Evolutionary conservation across 2,329 filamentous ascomycete species (phyloP), one percentile per base, ranked within the genome.

Genomic region (Neopestalotiopsis clavispora): DNA sequence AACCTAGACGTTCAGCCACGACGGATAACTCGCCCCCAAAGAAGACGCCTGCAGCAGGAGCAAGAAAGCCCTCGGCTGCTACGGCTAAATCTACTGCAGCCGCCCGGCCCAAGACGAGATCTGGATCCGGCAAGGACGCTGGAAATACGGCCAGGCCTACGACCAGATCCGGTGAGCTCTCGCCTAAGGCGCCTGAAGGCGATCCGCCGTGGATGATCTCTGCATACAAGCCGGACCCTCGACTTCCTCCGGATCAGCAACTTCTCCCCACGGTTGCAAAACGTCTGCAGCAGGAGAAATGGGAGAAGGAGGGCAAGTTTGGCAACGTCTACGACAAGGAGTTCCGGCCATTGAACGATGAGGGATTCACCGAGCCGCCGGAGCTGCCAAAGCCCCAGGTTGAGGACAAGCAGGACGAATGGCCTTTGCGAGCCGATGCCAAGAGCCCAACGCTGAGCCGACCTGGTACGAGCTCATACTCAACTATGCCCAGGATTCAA

Each of bases 171-270:
- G 90, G 90, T 23, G 88, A 88, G 69, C 73, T 86, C 38, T 79
- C 82, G 78, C 79, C 85, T 75, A 78, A 86, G 80, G 89, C 91
- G 57, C 95, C 95, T 0, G 96, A 98, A 83, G 96, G 96, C 23
- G 95, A 98, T 67, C 94, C 96, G 10, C 96, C 96, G 65, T 99
- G 96, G 96, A 89, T 98, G 81, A 89, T 96, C 60, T 93, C 92
- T 28, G 94, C 97, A 81, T 99, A 98, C 81, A 97, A 97, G 77
- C 96, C 96, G 0, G 96, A 99, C 78, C 96, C 96, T 38, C 91
- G 94, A 70, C 85, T 99, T 42, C 96, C 96, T 5, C 96, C 94
- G 0, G 96, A 99, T 71, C 93, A 99, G 80, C 96, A 99, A 78
- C 90, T 99, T 66, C 89, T 99, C 12, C 96, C 96, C 0, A 98